Base-by-base conservation (phyloP, 2,329 filamentous ascomycete genomes). In the Blastomyces parvus region DNA sequence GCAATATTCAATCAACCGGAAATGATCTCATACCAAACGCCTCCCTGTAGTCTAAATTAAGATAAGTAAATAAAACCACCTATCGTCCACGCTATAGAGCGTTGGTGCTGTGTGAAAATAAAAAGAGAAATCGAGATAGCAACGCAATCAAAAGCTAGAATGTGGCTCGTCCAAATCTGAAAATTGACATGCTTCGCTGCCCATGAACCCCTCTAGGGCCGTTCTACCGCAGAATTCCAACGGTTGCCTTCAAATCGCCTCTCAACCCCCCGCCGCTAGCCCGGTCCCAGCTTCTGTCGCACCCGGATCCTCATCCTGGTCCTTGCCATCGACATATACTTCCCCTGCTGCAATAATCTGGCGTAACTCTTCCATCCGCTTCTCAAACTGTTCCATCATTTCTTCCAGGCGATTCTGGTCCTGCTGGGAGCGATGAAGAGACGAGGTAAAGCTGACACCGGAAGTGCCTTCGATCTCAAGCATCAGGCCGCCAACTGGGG, bases 341-440 rank as follows among this genome's bases (percentile, higher is more conserved):
- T 53, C 66, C 57, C 73, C 72, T 1, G 69, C 70, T 62, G 78
- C 76, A 65, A 80, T 77, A 5, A 80, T 71, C 59, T 69, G 71
- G 60, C 76, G 73, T 66, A 81, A 68, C 65, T 79, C 78, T 14
- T 68, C 71, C 70, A 81, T 74, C 30, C 77, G 69, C 64, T 74
- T 77, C 59, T 77, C 76, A 67, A 80, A 80, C 46, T 77, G 73
- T 50, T 76, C 77, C 73, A 80, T 77, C 78, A 80, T 77, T 42
- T 78, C 77, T 64, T 78, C 77, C 63, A 79, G 66, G 48, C 70
- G 72, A 25, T 64, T 62, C 13, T 27, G 14, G 14, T 44, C 71
- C 67, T 69, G 67, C 8, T 68, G 64, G 48, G 68, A 52, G 27
- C 38, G 59, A 44, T 36, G 58, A 14, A 42, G 33, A 1, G 33